phyloP scores from a whole-genome alignment of 2,329 filamentous ascomycete genomes.

The Fusarium bactridioides region DNA sequence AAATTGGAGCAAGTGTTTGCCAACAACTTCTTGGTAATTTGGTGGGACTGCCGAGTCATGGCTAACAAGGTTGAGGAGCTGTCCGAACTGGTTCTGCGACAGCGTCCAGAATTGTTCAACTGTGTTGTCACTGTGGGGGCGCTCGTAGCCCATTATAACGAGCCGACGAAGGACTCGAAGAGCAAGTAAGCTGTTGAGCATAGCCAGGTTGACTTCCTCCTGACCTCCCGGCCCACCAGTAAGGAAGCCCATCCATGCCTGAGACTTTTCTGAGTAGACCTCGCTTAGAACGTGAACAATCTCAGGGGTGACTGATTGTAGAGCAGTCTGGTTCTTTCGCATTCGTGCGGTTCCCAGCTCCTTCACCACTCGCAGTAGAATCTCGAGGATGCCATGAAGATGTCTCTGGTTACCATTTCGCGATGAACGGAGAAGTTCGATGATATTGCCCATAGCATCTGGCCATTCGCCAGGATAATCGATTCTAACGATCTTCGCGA shows the following conservation, averaged over 20 bases:
- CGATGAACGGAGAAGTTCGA: conserved; percentile 66
- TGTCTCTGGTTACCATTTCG: conserved; percentile 67
- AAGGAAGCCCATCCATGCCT: conserved; percentile 71
- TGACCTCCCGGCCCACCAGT: conserved; percentile 65
- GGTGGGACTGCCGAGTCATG: conserved; percentile 62
- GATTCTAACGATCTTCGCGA: conserved; percentile 87
- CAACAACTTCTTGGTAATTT: conserved; percentile 68
- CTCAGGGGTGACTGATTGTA: conserved; percentile 83
- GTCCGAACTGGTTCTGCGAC: conserved; percentile 79
- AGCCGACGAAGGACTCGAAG: conserved; percentile 84
- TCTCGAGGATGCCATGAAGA: conserved; percentile 75
- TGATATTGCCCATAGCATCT: conserved; percentile 66
- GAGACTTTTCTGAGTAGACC: conserved; percentile 79
- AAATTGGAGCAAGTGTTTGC: conserved; percentile 88
- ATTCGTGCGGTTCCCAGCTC: conserved; percentile 85
- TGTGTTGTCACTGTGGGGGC: conserved; percentile 79
- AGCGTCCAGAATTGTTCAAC: conserved; percentile 83
- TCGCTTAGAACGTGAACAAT: conserved; percentile 80
- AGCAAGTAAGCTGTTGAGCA: conserved; percentile 79
- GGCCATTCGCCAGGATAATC: conserved; percentile 92
- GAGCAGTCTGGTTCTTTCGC: conserved; percentile 74
- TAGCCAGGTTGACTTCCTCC: conserved; percentile 65
- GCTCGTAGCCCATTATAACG: conserved; percentile 81
- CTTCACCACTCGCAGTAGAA: conserved; percentile 87
- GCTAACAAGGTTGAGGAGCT: conserved; percentile 72